phyloP scores from a whole-genome alignment of 345 rosid species.

The Arabidopsis thaliana region TAIR10.1 NC_003074.8:20851001-20851500 shows the following conservation, averaged over 20 bases:
- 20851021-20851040: neutral
- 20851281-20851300: constrained; percentile 64
- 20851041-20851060: constrained; percentile 1
- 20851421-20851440: constrained; percentile 54
- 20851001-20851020: constrained; percentile 35
- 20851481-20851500: constrained; percentile 89
- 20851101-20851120: constrained; percentile 79
- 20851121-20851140: constrained; percentile 60
- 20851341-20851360: constrained; percentile 78
- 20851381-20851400: constrained; percentile 56
- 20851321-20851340: constrained; percentile 85
- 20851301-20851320: constrained; percentile 85
- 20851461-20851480: constrained; percentile 67
- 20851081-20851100: constrained; percentile 60
- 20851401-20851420: constrained; percentile 58
- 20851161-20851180: constrained; percentile 63
- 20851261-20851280: constrained; percentile 64
- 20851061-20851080: constrained; percentile 24
- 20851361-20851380: constrained; percentile 74
- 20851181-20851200: constrained; percentile 69
- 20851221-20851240: constrained; percentile 74
- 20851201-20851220: constrained; percentile 88
- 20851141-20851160: constrained; percentile 68
- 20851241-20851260: constrained; percentile 70
- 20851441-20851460: constrained; percentile 57